These are phyloP conservation scores for Isabelozyma heimii DNA, from an alignment of 805 yeast genomes.

Conservation along the genomic window DNA sequence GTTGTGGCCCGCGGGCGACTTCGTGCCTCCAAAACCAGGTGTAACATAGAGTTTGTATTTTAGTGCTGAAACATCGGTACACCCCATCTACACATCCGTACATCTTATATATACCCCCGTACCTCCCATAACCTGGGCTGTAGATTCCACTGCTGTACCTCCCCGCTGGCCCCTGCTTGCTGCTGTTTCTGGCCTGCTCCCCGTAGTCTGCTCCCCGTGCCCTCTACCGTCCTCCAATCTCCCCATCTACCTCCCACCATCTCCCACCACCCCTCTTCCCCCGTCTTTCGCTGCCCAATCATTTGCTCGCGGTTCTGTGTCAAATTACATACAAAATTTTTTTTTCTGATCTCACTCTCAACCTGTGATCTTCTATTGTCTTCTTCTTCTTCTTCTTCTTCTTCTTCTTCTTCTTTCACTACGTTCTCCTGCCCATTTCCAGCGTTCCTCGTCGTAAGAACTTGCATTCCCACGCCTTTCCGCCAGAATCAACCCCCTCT, in stretches of 20 bases:
- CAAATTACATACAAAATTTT: background rate
- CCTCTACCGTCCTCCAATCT: too few relatives aligned
- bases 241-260: too few relatives aligned
- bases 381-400: background rate
- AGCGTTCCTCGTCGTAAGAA: background rate
- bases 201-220: too few relatives aligned
- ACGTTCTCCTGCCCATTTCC: too few relatives aligned
- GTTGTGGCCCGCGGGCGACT: conserved; percentile 58
- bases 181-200: background rate
- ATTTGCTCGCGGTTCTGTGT: background rate
- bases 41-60: conserved; percentile 19
- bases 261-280: too few relatives aligned
- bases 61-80: too few relatives aligned
- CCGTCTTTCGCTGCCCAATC: background rate
- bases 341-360: background rate
- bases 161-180: too few relatives aligned
- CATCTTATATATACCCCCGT: too few relatives aligned
- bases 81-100: background rate
- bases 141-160: too few relatives aligned
- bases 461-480: background rate
- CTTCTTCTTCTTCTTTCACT: background rate
- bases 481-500: too few relatives aligned
- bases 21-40: conserved; percentile 52
- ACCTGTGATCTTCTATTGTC: background rate
- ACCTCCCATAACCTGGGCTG: too few relatives aligned